Evolutionary conservation across 208 protist species (phyloP).

Genomic region (Leishmania amazonensis): DNA sequence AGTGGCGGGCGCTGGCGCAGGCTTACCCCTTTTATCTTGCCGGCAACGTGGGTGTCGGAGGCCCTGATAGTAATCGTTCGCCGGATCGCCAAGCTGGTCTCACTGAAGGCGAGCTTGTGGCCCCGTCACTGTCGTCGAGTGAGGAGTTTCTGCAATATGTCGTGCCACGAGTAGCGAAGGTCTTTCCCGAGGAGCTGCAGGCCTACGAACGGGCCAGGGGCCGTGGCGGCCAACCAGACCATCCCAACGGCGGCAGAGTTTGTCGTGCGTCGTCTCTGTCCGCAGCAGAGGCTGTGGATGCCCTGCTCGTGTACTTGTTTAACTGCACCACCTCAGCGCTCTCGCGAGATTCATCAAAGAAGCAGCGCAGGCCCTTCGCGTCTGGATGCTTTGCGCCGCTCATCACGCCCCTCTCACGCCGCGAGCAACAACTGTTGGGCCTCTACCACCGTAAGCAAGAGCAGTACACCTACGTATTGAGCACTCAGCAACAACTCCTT

Average conservation of each 20-base stretch:
- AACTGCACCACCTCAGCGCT: background rate
- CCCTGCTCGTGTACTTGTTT: slow-evolving; percentile 9
- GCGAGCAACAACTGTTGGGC: slow-evolving; percentile 22
- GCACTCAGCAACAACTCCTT: slow-evolving; percentile 20
- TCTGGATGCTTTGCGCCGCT: background rate
- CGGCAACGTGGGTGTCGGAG: background rate
- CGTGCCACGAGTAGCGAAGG: slow-evolving; percentile 25
- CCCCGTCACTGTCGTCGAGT: background rate
- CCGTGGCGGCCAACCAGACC: background rate
- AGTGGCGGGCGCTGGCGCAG: slow-evolving; percentile 47
- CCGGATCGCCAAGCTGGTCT: background rate
- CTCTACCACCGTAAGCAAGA: slow-evolving; percentile 36
- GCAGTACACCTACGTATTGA: slow-evolving; percentile 32
- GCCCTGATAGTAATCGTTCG: background rate
- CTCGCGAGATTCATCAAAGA: background rate
- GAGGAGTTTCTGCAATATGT: slow-evolving; percentile 20
- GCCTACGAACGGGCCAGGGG: background rate
- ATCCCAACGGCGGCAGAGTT: background rate
- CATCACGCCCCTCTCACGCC: slow-evolving; percentile 4
- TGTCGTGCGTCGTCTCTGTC: background rate
- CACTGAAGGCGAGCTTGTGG: background rate
- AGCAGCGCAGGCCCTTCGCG: background rate
- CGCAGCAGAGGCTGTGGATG: slow-evolving; percentile 5
- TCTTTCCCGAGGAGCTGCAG: slow-evolving; percentile 30
- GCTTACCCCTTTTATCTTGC: slow-evolving; percentile 36